Evolutionary conservation across 164 flowering plant species (phyloP).

Genomic region (Hamamelis virginiana): DNA sequence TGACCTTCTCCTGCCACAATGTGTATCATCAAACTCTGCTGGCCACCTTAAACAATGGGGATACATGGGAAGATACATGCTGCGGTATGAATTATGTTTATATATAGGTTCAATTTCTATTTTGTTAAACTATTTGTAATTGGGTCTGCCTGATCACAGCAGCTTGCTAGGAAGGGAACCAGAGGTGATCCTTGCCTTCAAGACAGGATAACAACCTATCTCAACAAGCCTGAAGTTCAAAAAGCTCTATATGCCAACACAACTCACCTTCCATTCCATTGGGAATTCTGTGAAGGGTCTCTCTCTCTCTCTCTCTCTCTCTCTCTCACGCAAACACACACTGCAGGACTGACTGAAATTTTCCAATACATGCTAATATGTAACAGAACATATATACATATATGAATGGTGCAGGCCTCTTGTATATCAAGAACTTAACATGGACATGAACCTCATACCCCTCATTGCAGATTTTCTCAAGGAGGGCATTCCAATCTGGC

Average conservation of each 20-base stretch:
- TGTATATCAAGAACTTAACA: conserved; percentile 28
- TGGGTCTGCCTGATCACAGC: no score
- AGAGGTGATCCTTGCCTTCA: conserved; percentile 40
- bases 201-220: conserved; percentile 32
- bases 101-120: no score
- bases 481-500: conserved; percentile 32
- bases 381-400: no score
- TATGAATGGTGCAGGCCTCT: conserved; percentile 40
- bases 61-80: conserved; percentile 19
- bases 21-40: conserved; percentile 15
- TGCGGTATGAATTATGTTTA: conserved; percentile 18
- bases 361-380: no score
- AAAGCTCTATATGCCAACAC: conserved; percentile 41
- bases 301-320: no score
- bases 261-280: conserved; percentile 32
- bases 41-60: conserved; percentile 6
- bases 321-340: conserved; percentile 10
- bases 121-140: background rate
- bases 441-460: no score
- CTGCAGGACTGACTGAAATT: no score
- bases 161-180: background rate
- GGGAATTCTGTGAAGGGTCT: conserved; percentile 45
- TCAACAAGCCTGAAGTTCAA: conserved; percentile 41
- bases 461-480: conserved; percentile 24
- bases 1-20: conserved; percentile 29